Evolutionary conservation across 257 asterid species (phyloP), one percentile per base, ranked within the genome.

Genomic region (Striga asiatica): DNA sequence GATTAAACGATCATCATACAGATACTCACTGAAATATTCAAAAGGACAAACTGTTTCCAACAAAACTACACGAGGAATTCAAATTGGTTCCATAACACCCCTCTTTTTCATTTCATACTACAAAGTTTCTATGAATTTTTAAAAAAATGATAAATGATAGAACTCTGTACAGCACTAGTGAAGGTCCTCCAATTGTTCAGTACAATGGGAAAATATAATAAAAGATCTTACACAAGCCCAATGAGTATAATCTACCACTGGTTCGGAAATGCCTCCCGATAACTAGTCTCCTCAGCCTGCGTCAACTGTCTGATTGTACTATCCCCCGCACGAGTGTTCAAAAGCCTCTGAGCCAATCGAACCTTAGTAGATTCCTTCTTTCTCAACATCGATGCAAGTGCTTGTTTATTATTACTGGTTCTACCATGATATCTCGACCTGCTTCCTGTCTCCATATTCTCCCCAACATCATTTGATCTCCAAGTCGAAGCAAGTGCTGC

Each of bases 401-500:
- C 71, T 42, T 72, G 76, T 72, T 72, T 78, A 78, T 81, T 83
- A 77, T 80, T 81, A 43, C 60, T n/a, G n/a, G n/a, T 73, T 63
- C 47, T 78, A 13, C 50, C 38, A 1, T 47, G 65, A 68, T 73
- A 63, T 53, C 66, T 65, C 8, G 70, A 54, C 48, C 65, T 62
- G 23, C 27, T 62, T 6, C 75, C 51, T 28, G 54, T 42, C 60
- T 63, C 84, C 0, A 18, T 43, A 24, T 65, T 82, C 60, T 83
- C 94, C 45, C 83, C 87, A 61, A 80, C 46, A 46, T 60, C 61
- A 57, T 74, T 68, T 14, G 95, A 91, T 65, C 78, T 69, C 58
- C 83, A 83, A 28, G 95, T 78, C 19, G 96, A 73, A 48, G 96
- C 87, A 48, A 91, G 20, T 3, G 98, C 96, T 47, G 95, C 88